Percentiles rank a stretch among this genome's conserved stretches.
These are phyloP conservation scores for Clonostachys rhizophaga DNA, from an alignment of 2,329 filamentous ascomycete species.

Conservation along the genomic window DNA sequence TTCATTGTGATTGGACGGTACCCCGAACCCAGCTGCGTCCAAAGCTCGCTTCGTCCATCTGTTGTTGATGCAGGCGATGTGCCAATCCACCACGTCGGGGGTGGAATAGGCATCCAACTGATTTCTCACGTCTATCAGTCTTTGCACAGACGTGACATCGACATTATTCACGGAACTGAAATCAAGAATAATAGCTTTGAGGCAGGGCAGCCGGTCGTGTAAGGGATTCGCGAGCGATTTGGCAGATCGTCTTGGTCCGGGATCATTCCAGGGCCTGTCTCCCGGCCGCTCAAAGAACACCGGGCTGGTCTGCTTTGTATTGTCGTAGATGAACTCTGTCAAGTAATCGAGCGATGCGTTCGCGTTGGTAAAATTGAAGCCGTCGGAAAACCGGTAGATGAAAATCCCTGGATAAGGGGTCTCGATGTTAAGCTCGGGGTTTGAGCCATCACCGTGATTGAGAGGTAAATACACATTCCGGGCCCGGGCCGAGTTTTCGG, in stretches of 20 bases:
- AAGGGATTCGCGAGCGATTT: slow-evolving; percentile 23
- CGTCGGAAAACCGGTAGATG: slow-evolving; percentile 91
- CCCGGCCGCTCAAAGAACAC: slow-evolving; percentile 48
- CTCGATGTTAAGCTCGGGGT: slow-evolving; percentile 33
- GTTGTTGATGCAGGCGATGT: slow-evolving; percentile 91
- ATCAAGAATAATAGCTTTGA: slow-evolving; percentile 90
- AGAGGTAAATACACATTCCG: slow-evolving; percentile 35
- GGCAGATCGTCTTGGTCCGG: slow-evolving; percentile 56
- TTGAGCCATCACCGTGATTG: slow-evolving; percentile 47
- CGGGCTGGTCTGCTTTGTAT: slow-evolving; percentile 73
- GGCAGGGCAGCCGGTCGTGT: slow-evolving; percentile 54
- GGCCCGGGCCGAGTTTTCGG: slow-evolving; percentile 14
- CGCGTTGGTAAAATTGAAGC: slow-evolving; percentile 94
- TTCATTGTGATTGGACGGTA: slow-evolving; percentile 6
- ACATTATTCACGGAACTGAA: slow-evolving; percentile 93
- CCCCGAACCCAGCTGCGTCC: slow-evolving; percentile 49
- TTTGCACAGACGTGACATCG: slow-evolving; percentile 88
- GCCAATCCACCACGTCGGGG: slow-evolving; percentile 86
- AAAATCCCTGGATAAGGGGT: slow-evolving; percentile 82
- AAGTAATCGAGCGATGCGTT: slow-evolving; percentile 83
- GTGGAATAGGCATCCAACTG: slow-evolving; percentile 82
- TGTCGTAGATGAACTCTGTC: slow-evolving; percentile 59
- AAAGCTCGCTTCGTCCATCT: slow-evolving; percentile 55
- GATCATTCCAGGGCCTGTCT: slow-evolving; percentile 94
- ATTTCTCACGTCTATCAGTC: slow-evolving; percentile 90